Conservation (phyloP, 2,329 filamentous ascomycete genomes). For the Cytospora chrysosperma region DNA sequence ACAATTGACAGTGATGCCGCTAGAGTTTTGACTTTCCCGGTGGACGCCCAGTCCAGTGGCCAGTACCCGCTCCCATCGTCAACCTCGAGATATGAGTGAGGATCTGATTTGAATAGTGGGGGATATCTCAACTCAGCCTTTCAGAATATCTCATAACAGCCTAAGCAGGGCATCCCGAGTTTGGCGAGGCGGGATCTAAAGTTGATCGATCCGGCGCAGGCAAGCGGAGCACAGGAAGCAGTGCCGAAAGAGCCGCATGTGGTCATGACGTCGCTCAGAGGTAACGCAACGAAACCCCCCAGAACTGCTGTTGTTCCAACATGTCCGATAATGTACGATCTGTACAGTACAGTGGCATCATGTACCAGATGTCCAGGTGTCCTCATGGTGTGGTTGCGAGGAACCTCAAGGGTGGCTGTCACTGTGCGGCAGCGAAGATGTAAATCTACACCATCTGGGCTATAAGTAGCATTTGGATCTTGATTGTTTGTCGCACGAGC, state of each 20-base stretch:
- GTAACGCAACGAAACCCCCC: background rate
- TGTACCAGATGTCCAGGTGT: too few species aligned
- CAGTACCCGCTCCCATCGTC: background rate
- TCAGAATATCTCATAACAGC: background rate
- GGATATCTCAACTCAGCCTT: background rate
- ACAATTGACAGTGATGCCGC: background rate
- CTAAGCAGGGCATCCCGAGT: conserved; percentile 10
- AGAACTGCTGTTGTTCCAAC: background rate
- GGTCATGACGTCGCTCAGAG: conserved; percentile 11
- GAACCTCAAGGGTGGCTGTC: background rate
- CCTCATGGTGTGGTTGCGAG: background rate
- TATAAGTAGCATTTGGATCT: background rate
- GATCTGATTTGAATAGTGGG: background rate
- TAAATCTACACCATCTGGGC: background rate
- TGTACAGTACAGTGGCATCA: too few species aligned
- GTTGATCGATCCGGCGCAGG: background rate
- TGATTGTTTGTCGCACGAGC: background rate
- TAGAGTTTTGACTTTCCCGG: background rate
- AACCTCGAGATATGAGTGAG: background rate
- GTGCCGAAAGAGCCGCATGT: conserved; percentile 13
- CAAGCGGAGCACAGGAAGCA: background rate
- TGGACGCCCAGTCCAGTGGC: background rate
- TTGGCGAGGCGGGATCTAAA: conserved; percentile 5
- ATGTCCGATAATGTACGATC: background rate
- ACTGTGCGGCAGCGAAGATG: background rate